Evolutionary conservation across 2,329 filamentous ascomycete genomes (phyloP).

Genomic region (Pestalotiopsis sp.): DNA sequence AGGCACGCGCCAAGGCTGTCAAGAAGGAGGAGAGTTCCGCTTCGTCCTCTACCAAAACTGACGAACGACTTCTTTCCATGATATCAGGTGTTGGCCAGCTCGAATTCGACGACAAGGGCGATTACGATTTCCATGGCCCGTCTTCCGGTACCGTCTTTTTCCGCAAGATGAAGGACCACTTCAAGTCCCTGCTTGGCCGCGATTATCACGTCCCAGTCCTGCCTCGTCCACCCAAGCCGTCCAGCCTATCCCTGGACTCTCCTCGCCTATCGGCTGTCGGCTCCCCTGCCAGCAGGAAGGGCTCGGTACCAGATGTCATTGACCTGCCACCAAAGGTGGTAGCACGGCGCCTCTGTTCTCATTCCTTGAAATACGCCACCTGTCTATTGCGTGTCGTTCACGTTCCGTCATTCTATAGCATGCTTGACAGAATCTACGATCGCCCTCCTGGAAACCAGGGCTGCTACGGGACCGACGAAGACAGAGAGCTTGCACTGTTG

Average conservation of each 20-base stretch:
- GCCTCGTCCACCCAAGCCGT: slow-evolving; percentile 50
- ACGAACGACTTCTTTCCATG: slow-evolving; percentile 87
- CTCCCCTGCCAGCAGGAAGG: slow-evolving; percentile 60
- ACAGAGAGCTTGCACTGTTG: slow-evolving; percentile 60
- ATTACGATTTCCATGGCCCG: slow-evolving; percentile 94
- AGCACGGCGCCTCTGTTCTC: slow-evolving; percentile 44
- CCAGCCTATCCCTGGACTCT: slow-evolving; percentile 67
- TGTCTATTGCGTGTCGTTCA: slow-evolving; percentile 64
- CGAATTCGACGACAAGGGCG: slow-evolving; percentile 86
- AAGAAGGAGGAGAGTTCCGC: slow-evolving; percentile 38
- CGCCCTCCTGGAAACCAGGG: slow-evolving; percentile 46
- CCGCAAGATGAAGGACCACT: slow-evolving; percentile 83
- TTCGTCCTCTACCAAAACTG: slow-evolving; percentile 51
- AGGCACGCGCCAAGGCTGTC: slow-evolving; percentile 49
- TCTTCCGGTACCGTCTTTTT: slow-evolving; percentile 92
- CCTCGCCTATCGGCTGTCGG: slow-evolving; percentile 65
- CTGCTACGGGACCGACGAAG: slow-evolving; percentile 57
- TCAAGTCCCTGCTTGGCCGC: slow-evolving; percentile 74
- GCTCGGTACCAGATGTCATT: slow-evolving; percentile 54
- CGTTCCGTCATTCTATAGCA: slow-evolving; percentile 70
- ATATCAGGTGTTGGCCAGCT: slow-evolving; percentile 89
- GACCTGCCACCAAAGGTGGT: slow-evolving; percentile 71
- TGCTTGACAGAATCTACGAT: slow-evolving; percentile 70
- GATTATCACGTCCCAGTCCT: slow-evolving; percentile 64
- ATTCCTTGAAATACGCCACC: slow-evolving; percentile 43